Evolutionary conservation across 805 yeast species (phyloP).

Genomic region (Kuraishia cidri): DNA sequence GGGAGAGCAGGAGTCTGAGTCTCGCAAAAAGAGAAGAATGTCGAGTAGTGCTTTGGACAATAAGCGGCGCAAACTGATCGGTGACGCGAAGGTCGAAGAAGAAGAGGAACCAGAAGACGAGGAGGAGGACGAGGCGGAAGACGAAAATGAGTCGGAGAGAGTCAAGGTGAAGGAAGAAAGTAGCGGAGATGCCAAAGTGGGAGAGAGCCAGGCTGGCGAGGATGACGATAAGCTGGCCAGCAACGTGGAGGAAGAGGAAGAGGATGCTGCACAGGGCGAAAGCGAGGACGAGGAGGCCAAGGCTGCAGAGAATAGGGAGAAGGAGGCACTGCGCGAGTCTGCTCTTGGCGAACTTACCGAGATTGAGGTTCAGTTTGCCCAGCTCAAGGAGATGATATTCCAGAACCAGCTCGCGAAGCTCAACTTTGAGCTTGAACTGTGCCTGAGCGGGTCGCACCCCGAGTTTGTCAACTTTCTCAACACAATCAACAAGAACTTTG

Average conservation of each 20-base stretch:
- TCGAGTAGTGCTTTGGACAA: not conserved
- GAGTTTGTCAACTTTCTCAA: conserved; percentile 67
- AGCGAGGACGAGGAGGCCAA: conserved; percentile 8
- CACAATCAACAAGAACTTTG: conserved; percentile 66
- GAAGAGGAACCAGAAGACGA: conserved; percentile 15
- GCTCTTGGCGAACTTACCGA: conserved; percentile 69
- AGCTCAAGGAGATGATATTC: conserved; percentile 73
- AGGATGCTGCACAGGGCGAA: conserved; percentile 8
- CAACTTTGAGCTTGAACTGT: conserved; percentile 78
- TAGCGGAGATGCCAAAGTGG: conserved; percentile 4
- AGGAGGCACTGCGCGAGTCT: conserved; percentile 37
- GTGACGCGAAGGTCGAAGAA: conserved; percentile 1
- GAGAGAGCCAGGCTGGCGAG: conserved; percentile 2
- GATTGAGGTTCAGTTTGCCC: conserved; percentile 83
- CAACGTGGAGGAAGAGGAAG: conserved; percentile 6
- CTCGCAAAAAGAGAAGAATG: not conserved
- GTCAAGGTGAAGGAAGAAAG: conserved; percentile 4
- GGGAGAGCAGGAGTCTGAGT: not conserved
- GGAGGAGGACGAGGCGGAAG: conserved; percentile 7
- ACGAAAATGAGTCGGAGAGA: conserved; percentile 4
- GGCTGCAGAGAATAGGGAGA: conserved; percentile 14
- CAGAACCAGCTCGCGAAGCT: conserved; percentile 73
- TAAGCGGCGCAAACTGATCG: not conserved
- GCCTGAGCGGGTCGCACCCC: conserved; percentile 87
- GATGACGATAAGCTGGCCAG: conserved; percentile 9